Percentiles rank a stretch among this genome's conserved stretches.
Evolutionary conservation across 2,329 filamentous ascomycete species (phyloP).

Genomic region (Penicillium sp.): DNA sequence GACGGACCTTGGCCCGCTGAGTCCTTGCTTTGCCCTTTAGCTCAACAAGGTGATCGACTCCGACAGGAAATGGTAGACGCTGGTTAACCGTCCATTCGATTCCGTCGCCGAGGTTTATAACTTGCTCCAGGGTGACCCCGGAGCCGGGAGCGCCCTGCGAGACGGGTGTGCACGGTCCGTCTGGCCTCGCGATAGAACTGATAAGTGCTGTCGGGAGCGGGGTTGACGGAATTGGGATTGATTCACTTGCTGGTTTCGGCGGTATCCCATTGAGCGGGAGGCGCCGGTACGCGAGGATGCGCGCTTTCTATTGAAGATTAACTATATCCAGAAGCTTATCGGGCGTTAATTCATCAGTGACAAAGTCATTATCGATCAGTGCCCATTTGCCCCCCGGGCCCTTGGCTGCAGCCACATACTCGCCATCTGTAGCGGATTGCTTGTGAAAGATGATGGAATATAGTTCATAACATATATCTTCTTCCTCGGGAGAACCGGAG

Average conservation of each 20-base stretch:
- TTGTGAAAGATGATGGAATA: conserved; percentile 32
- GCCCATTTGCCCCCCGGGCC: conserved; percentile 25
- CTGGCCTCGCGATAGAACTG: neutral
- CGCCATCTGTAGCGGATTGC: conserved; percentile 20
- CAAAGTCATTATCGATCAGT: conserved; percentile 19
- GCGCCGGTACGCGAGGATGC: conserved; percentile 30
- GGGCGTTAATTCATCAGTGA: neutral
- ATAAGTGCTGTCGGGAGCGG: neutral
- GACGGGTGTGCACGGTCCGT: neutral
- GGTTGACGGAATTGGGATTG: neutral
- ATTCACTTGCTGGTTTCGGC: neutral
- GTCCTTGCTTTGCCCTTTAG: conserved; percentile 15
- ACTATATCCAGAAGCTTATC: neutral
- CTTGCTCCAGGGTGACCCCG: conserved; percentile 14
- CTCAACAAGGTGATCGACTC: conserved; percentile 13
- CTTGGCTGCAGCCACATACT: conserved; percentile 33
- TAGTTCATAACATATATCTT: conserved; percentile 30
- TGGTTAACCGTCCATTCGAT: conserved; percentile 19
- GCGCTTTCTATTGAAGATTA: conserved; percentile 5
- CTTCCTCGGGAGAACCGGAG: neutral
- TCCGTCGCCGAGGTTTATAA: conserved; percentile 15
- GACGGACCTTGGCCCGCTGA: conserved; percentile 18
- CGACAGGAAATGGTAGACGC: conserved; percentile 10
- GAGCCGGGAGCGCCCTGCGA: neutral
- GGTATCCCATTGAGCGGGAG: conserved; percentile 13